Base-by-base conservation (phyloP, 495 filamentous ascomycete genomes). In the Penicillium salamii region DNA sequence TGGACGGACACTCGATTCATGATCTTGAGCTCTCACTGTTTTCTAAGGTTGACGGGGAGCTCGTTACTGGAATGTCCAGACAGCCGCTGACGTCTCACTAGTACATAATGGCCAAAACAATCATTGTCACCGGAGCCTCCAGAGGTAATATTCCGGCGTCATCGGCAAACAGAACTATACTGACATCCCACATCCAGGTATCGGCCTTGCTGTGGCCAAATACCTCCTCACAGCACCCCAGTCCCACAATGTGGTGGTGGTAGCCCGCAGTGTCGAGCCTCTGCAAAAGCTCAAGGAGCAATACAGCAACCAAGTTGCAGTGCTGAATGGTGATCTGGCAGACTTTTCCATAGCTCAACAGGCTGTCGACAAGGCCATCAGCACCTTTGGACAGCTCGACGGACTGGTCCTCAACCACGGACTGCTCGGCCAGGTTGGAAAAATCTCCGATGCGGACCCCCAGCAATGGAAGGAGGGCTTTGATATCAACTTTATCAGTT, bases 341-440 rank as follows among this genome's bases (percentile, higher is more conserved):
- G 83, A 90, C 55, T 67, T 81, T 14, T 76, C 81, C 20, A 72
- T 88, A 24, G 82, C 80, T 2, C 64, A 76, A 12, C 77, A 78
- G 60, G 81, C 80, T 2, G 81, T 87, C 9, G 76, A 86, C 3
- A 69, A 82, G 6, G 82, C 90, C 0, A 42, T 87, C 5, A 69
- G 77, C 23, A 62, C 72, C 0, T 97, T 89, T 59, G 81, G 83
- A n/a, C 72, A 68, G 23, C 69, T 97, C 6, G 90, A 98, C 60
- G 86, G 85, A 0, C 61, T 98, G 35, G 82, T 97, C 15, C 68
- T 98, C 33, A 97, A 97, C 62, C 93, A 98, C 63, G 91, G 90
- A 3, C 76, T 85, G 7, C 66, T 98, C 29, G 78, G 82, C 15
- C 90, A 91, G 14, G 86, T 96, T n/a, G 81, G 79, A 18, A 84